Base-by-base conservation (phyloP, 2,329 filamentous ascomycete species). In the Stylonectria norvegica region DNA sequence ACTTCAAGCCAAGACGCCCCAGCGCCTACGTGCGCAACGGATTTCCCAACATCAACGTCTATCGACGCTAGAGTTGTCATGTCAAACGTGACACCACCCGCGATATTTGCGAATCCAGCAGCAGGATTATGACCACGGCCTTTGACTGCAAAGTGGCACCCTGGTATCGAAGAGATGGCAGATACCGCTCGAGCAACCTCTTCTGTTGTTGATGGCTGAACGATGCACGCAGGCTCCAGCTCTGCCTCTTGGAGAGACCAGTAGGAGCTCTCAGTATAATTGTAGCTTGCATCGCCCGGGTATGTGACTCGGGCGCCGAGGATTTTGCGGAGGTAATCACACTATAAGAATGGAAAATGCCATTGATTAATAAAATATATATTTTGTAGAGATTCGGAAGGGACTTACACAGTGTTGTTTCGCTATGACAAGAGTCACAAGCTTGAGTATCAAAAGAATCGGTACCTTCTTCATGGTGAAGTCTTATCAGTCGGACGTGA, bases 111-210 rank as follows among this genome's bases (percentile, higher is more conserved):
- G 2, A 64, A 62, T 4, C 64, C 67, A 0, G 64, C 57, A 43
- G 71, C 73, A 3, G 69, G 61, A 2, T 66, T 68, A 56, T 79
- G 75, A 1, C 76, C 75, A n/a, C 75, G 74, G 31, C 66, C 63
- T 25, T 72, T 72, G 43, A 74, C 65, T 3, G 74, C 67, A 56
- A 80, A 79, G 12, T 5, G 27, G 27, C 7, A 8, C 7, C 7
- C 6, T 14, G 12, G 6, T 5, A 5, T 5, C 27, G 27, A 9
- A 14, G n/a, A 14, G 7, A 29, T 29, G 7, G 27, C 7, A 5
- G n/a, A 7, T 9, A 14, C 27, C 27, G 27, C 15, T 12, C 12
- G 7, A 14, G 27, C 7, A 9, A 29, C 27, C 6, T 29, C 27
- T 8, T 29, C 7, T 8, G 27, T 14, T 8, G 7, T 29, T 10